These are phyloP conservation scores for Candida chauliodis DNA, from an alignment of 805 yeast species.

Conservation along the genomic window DNA sequence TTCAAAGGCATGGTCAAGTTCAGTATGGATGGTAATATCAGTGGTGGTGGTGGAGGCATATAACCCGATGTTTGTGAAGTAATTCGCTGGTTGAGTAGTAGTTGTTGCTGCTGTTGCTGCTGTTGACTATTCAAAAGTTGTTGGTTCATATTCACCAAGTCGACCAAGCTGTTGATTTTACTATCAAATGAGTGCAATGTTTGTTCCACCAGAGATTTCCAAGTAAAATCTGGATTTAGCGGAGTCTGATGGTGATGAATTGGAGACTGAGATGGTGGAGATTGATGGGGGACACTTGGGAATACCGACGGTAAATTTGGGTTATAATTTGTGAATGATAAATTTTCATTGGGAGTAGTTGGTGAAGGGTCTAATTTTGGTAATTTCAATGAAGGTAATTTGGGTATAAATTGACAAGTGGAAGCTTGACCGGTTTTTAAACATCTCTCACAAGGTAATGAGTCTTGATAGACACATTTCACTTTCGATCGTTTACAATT, in stretches of 20 bases:
- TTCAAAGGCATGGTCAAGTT: not conserved
- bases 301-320: not conserved
- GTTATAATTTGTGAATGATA: not conserved
- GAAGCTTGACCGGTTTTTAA: conserved; percentile 42
- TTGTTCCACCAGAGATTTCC: conserved; percentile 34
- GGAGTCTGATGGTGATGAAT: not conserved
- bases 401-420: conserved; percentile 53
- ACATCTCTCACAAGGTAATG: conserved; percentile 59
- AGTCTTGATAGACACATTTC: conserved; percentile 49
- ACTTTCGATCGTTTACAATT: conserved; percentile 62
- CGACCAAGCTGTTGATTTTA: conserved; percentile 36
- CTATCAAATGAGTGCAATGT: conserved; percentile 34
- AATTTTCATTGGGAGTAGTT: not conserved
- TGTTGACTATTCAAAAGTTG: conserved; percentile 18
- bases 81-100: conserved; percentile 1
- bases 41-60: conserved; percentile 1
- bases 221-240: conserved; percentile 16
- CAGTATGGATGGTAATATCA: conserved; percentile 3
- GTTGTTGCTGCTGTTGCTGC: conserved; percentile 12
- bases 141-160: conserved; percentile 31
- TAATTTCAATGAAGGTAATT: conserved; percentile 41
- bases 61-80: not conserved
- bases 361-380: conserved; percentile 15
- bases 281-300: not conserved
- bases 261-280: not conserved